A percentile compares a stretch with the other conserved stretches of the same genome.
phyloP scores from a whole-genome alignment of 2,329 filamentous ascomycete species.

The Cladorrhinum sp. region DNA sequence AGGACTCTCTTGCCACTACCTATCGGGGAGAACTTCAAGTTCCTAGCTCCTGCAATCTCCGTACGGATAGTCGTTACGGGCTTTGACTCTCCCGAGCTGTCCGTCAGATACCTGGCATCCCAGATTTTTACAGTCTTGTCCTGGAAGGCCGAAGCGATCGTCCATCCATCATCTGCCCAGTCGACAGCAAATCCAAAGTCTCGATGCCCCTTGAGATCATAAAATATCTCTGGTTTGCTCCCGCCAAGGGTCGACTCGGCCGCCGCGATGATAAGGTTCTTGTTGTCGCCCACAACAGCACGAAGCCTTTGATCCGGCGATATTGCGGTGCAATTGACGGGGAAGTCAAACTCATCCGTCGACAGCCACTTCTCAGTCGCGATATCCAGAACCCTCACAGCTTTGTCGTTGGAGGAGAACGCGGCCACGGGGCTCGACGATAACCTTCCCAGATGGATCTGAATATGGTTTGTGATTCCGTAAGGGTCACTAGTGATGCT shows the following conservation, averaged over 20 bases:
- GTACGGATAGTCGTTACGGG: slow-evolving; percentile 57
- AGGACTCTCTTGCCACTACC: slow-evolving; percentile 66
- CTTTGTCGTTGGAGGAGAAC: slow-evolving; percentile 61
- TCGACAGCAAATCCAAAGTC: slow-evolving; percentile 76
- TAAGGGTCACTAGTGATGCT: slow-evolving; percentile 47
- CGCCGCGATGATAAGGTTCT: slow-evolving; percentile 64
- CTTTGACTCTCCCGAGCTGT: slow-evolving; percentile 45
- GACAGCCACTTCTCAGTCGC: slow-evolving; percentile 57
- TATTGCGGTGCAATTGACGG: slow-evolving; percentile 70
- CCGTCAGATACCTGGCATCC: slow-evolving; percentile 69
- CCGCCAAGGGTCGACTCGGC: slow-evolving; percentile 50
- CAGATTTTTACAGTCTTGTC: slow-evolving; percentile 71
- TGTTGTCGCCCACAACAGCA: slow-evolving; percentile 68
- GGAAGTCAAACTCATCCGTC: slow-evolving; percentile 51
- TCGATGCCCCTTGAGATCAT: slow-evolving; percentile 60
- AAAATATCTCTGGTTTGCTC: slow-evolving; percentile 42
- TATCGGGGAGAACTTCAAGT: slow-evolving; percentile 67
- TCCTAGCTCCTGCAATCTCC: slow-evolving; percentile 67
- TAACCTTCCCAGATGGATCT: slow-evolving; percentile 53
- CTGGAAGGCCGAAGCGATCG: slow-evolving; percentile 73
- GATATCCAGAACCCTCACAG: slow-evolving; percentile 58
- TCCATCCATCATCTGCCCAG: slow-evolving; percentile 75
- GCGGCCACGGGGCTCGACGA: slow-evolving; percentile 53
- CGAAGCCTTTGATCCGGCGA: slow-evolving; percentile 70
- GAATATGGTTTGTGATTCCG: slow-evolving; percentile 64